A percentile compares a stretch with the other conserved stretches of the same genome.
phyloP scores from a whole-genome alignment of 768 basidiomycete species.

The Calocybe cyanea region DNA sequence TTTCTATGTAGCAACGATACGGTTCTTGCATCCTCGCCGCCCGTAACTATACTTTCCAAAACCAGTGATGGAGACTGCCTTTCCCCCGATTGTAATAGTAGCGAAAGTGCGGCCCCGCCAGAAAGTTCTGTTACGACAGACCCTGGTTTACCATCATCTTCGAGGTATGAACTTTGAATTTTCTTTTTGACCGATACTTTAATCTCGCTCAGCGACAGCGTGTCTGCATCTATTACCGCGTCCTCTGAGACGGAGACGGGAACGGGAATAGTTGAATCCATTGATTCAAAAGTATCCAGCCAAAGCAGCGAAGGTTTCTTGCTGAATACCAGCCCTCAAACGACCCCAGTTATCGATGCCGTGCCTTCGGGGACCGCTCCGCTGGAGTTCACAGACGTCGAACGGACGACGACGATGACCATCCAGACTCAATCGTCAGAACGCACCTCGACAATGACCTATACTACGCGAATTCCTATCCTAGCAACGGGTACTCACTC shows the following conservation, averaged over 20 bases:
- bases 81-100: neutral
- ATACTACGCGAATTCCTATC: slow-evolving; percentile 3
- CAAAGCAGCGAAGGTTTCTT: neutral
- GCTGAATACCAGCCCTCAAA: neutral
- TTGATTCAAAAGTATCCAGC: neutral
- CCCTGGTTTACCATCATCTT: neutral
- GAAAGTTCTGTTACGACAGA: neutral
- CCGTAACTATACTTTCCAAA: slow-evolving; percentile 1
- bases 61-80: neutral
- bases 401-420: slow-evolving; percentile 7
- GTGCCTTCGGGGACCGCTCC: neutral
- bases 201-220: neutral
- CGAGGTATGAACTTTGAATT: neutral
- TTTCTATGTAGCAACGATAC: slow-evolving; percentile 1
- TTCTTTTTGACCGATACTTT: neutral
- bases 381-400: slow-evolving; percentile 2
- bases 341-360: neutral
- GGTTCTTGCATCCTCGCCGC: neutral
- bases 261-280: neutral
- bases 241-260: neutral
- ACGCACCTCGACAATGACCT: slow-evolving; percentile 1
- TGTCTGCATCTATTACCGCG: neutral
- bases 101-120: neutral
- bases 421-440: slow-evolving; percentile 5
- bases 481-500: neutral